Base-by-base conservation (phyloP, 129 eudicot species). In the Silybum marianum region DNA sequence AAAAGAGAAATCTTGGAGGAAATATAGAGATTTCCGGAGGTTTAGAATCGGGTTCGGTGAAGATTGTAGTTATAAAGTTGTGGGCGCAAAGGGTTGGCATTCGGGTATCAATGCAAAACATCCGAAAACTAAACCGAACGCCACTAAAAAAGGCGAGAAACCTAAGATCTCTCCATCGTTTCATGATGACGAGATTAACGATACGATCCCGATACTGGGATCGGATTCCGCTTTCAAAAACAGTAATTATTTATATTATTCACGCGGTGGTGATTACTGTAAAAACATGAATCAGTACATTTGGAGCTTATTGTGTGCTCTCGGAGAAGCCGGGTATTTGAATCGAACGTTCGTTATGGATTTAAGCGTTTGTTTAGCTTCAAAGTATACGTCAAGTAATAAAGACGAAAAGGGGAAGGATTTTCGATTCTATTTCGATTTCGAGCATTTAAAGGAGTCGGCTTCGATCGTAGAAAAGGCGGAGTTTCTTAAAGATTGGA, bases 361-460 rank as follows among this genome's bases (percentile, higher is more conserved):
- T 90, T 85, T 96, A 81, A 88, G 95, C 30, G 38, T 93, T 75
- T 96, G 99, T 71, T 85, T 96, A 82, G 80, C 98, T 0, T 83
- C 98, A 1, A 81, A 88, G 4, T 89, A 96, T 75, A 91, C 92
- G 12, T 82, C 86, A 18, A 89, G 92, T 51, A 82, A 87, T 0
- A 91, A 93, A 83, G 97, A 96, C 58, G 95, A 96, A 85, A 98
- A 96, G 77, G 98, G 98, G 24, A 93, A 96, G 76, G 99, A 96
- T 69, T 96, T 96, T 18, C 69, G 98, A 70, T 96, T 91, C 82
- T 96, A 96, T 80, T 96, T 89, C 44, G 99, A 96, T 87, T 96
- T 96, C 54, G 99, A 96, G 83, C 99, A 96, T 87, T 80, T 96
- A 90, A 96, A 96, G 77, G 98, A 96, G 80, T 75, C 38, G 30